Percentiles rank a stretch among this genome's conserved stretches.
Evolutionary conservation across 768 basidiomycete species (phyloP).

Genomic region (Roridomyces roridus): DNA sequence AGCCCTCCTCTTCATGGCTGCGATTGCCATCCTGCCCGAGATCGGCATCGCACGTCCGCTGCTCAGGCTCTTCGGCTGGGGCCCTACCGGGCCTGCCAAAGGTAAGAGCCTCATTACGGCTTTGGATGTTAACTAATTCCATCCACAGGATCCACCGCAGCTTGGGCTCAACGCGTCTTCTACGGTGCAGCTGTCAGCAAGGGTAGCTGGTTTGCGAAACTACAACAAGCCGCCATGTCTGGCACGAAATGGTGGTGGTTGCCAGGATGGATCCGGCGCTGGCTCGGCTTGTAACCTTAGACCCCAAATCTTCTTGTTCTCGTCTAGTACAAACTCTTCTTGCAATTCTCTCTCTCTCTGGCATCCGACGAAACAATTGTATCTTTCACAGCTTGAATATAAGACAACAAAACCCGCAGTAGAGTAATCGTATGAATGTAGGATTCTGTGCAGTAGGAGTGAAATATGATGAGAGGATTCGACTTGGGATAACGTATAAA

Average conservation of each 20-base stretch:
- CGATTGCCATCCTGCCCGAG: constrained; percentile 34
- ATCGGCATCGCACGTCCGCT: constrained; percentile 36
- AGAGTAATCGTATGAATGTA: no score
- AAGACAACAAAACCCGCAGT: no score
- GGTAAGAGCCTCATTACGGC: constrained; percentile 21
- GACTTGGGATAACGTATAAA: no score
- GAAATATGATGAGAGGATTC: no score
- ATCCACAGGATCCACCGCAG: constrained; percentile 39
- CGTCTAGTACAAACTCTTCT: no score
- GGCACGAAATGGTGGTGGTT: not conserved
- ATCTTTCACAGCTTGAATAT: no score
- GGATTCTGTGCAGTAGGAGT: no score
- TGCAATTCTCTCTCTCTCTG: no score
- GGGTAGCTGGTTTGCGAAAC: constrained; percentile 40
- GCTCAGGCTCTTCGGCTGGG: constrained; percentile 42
- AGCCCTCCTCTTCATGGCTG: constrained; percentile 29
- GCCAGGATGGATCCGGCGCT: no score
- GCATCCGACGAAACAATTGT: no score
- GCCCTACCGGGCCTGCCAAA: constrained; percentile 38
- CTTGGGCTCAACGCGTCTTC: constrained; percentile 42
- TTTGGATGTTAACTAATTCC: not conserved
- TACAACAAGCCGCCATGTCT: constrained; percentile 38
- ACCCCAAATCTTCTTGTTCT: no score
- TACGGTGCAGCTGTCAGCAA: constrained; percentile 36
- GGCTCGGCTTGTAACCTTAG: no score